Base-by-base conservation (phyloP, 306 rosid genomes). In the Trifolium pratense region DNA sequence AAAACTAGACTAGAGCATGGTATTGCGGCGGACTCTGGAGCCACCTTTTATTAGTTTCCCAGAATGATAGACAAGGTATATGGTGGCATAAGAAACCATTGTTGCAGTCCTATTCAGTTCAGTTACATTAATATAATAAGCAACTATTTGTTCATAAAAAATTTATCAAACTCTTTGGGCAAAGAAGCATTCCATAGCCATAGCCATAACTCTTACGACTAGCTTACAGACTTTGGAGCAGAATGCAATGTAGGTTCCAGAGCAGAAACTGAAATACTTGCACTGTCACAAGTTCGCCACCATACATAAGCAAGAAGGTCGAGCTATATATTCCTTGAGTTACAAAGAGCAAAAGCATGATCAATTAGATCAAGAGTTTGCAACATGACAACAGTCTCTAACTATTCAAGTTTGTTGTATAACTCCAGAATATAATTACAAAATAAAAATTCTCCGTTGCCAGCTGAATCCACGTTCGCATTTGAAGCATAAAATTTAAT, bases 401-500 rank as follows among this genome's bases (percentile, higher is more conserved):
- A 71, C 39, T 60, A 48, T 67, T 66, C 71, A 74, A 62, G 1
- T 53, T 31, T 36, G 63, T 10, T 16, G 36, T 11, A 8, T 76
- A 49, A 21, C 63, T 66, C 12, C 60, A 60, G 39, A 77, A 51
- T 1, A 71, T 71, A 66, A 60, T 71, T 72, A 81, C 75, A 80
- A 66, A 67, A 23, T 45, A 4, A 42, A 31, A 56, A 56, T 29
- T 63, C 32, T 46, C 61, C 40, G 15, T n/a, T 57, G 51, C 11
- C 51, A 46, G 74, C 16, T 5, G 55, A 68, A 68, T 66, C 37
- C 53, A 4, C n/a, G 31, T 68, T 61, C 60, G 67, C 26, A 36
- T 29, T 39, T 48, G 48, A 3, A 49, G 72, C 61, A 12, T 49
- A 66, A 29, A 68, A 14, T 32, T 75, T 79, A 92, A 85, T 83